Percentiles rank a stretch among this genome's conserved stretches.
phyloP scores from a whole-genome alignment of 352 stramenopile species.

The Aphanomyces astaci region DNA sequence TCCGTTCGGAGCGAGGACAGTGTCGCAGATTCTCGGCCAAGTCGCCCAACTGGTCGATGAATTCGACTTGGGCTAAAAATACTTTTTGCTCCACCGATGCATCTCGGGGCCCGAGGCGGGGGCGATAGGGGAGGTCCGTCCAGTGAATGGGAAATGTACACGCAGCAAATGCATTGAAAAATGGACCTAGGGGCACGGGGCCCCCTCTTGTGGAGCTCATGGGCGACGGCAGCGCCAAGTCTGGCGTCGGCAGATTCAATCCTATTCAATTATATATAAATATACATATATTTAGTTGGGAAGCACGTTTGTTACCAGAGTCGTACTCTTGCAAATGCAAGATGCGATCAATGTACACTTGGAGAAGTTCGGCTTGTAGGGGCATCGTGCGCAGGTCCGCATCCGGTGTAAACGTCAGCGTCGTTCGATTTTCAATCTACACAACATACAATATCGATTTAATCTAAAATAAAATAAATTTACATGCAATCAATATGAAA shows the following conservation, averaged over 20 bases:
- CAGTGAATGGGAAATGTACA: background rate
- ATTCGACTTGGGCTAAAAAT: slow-evolving; percentile 61
- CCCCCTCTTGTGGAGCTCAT: background rate
- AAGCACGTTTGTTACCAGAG: background rate
- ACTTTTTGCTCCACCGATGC: slow-evolving; percentile 29
- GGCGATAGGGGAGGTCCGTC: background rate
- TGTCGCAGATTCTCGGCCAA: slow-evolving; percentile 69
- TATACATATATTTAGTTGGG: too few relatives aligned
- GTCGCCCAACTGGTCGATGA: slow-evolving; percentile 62
- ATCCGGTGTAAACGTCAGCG: slow-evolving; percentile 51
- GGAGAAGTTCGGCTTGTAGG: slow-evolving; percentile 51
- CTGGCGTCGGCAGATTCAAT: background rate
- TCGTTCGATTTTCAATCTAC: slow-evolving; percentile 43
- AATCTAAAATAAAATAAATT: too few relatives aligned
- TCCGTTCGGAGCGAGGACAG: slow-evolving; percentile 44
- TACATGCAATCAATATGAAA: too few relatives aligned
- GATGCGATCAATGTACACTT: slow-evolving; percentile 55
- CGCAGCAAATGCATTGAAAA: background rate
- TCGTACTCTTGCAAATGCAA: slow-evolving; percentile 35
- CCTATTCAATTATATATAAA: background rate
- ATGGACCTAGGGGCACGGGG: background rate
- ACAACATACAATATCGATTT: too few relatives aligned
- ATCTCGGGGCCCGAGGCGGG: background rate
- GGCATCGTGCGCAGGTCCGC: slow-evolving; percentile 55
- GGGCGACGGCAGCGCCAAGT: background rate